Evolutionary conservation across 2,329 filamentous ascomycete genomes (phyloP).

Genomic region (Lachnellula suecica): DNA sequence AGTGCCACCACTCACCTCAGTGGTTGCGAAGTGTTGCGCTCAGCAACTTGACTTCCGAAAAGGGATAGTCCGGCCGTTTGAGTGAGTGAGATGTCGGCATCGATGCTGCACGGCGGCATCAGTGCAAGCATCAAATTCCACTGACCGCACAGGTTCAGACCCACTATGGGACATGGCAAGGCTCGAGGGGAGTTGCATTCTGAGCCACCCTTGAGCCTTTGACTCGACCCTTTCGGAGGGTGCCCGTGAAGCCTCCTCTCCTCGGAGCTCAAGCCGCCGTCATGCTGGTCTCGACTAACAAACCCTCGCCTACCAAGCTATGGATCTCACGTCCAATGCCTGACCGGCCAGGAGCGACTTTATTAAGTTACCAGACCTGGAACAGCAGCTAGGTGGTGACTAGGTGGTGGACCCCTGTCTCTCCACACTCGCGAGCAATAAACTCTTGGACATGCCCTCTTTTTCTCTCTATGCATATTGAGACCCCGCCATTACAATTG

Average conservation of each 20-base stretch:
- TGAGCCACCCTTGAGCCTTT: no score
- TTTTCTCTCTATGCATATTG: constrained; percentile 25
- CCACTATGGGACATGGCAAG: no score
- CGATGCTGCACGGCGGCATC: neutral
- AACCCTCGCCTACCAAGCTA: neutral
- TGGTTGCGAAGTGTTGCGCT: neutral
- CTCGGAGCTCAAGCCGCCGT: neutral
- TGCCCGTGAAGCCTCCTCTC: no score
- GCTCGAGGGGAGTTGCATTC: no score
- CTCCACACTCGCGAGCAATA: constrained; percentile 26
- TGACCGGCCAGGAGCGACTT: neutral
- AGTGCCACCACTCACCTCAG: no score
- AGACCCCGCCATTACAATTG: constrained; percentile 32
- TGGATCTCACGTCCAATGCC: no score
- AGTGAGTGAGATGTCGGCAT: no score
- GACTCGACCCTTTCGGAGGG: no score
- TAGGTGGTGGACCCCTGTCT: constrained; percentile 9
- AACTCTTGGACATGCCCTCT: constrained; percentile 25
- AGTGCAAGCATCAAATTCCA: no score
- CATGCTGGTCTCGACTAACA: neutral
- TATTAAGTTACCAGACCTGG: constrained; percentile 10
- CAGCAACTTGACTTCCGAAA: neutral
- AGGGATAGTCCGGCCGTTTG: no score
- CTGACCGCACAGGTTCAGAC: no score
- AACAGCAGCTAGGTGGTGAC: constrained; percentile 1